Evolutionary conservation across 371 early-diverging fungal species (phyloP), one percentile per base, ranked within the genome.

Genomic region (Mucor saturninus): DNA sequence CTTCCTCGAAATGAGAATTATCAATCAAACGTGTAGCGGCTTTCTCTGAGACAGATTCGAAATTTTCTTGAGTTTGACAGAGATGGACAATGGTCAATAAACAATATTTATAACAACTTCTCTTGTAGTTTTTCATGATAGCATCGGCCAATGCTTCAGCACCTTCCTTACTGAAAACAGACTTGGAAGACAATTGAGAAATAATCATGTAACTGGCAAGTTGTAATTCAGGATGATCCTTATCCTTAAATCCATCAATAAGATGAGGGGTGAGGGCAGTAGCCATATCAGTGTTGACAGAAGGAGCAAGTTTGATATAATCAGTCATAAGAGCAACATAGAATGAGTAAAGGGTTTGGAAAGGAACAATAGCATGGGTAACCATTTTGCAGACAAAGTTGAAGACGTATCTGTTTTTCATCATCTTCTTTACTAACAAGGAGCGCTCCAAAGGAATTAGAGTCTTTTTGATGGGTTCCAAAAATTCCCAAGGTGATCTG

Each of bases 181-280:
- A 72, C 29, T 83, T 81, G 42, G 83, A 77, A 4, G 87, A 79
- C 21, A 91, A 68, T 67, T 89, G 89, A 14, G 88, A 84, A 35
- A 91, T 65, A 48, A 89, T 84, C 89, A 91, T 89, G 55, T 89
- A 89, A 5, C 83, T 75, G 0, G 89, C 84, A 52, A 86, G 67
- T 66, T 88, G 86, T 45, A 83, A 74, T 50, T 86, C 86, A 14
- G 85, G 78, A 0, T 72, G 60, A 2, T 70, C 56, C 37, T 75
- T 78, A 15, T 84, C 69, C 45, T 73, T 72, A 31, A 85, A 54
- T 1, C 86, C 83, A 14, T 83, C 79, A 31, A 91, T 60, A 15
- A 92, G 69, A 51, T 81, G 77, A 10, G 91, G 88, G 56, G 89
- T 75, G 26, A 92, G 51, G 28, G 86, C 73, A 4, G 83, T 75